Conservation (phyloP, 805 yeast genomes). For the Pichia nanzhaoensis region DNA sequence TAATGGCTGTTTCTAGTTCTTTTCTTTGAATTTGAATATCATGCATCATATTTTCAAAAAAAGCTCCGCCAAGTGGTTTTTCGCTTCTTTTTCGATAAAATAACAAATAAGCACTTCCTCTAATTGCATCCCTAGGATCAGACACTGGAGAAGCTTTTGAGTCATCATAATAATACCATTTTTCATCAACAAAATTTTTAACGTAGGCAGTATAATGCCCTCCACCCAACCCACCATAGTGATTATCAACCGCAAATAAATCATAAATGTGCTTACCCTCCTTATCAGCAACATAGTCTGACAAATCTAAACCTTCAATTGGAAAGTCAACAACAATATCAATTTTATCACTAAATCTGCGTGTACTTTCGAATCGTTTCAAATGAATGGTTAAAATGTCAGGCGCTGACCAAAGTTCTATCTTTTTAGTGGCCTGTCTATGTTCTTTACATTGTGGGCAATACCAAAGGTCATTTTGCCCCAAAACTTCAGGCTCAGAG, state of each 20-base stretch:
- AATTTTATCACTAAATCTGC: constrained; percentile 84
- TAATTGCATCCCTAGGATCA: constrained; percentile 52
- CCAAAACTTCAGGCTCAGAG: constrained; percentile 74
- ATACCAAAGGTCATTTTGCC: constrained; percentile 89
- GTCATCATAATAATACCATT: constrained; percentile 91
- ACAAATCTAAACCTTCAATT: constrained; percentile 69
- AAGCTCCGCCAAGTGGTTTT: constrained; percentile 41
- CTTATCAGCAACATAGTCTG: constrained; percentile 43
- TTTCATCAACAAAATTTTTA: constrained; percentile 63
- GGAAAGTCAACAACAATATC: constrained; percentile 84
- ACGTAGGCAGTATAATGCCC: constrained; percentile 95
- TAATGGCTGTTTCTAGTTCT: constrained; percentile 7
- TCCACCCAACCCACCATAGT: constrained; percentile 93
- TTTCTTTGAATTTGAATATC: constrained; percentile 29
- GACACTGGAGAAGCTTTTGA: constrained; percentile 55
- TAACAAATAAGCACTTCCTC: constrained; percentile 79
- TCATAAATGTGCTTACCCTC: constrained; percentile 56
- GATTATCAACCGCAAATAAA: constrained; percentile 89
- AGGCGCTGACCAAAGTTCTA: constrained; percentile 91
- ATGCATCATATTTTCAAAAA: constrained; percentile 34
- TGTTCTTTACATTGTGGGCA: constrained; percentile 88
- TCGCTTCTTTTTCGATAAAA: constrained; percentile 62
- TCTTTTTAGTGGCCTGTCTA: constrained; percentile 82
- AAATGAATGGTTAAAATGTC: constrained; percentile 85
- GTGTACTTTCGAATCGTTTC: constrained; percentile 80